phyloP scores from a whole-genome alignment of 495 filamentous ascomycete genomes.

The Hamigera avellanea region DNA sequence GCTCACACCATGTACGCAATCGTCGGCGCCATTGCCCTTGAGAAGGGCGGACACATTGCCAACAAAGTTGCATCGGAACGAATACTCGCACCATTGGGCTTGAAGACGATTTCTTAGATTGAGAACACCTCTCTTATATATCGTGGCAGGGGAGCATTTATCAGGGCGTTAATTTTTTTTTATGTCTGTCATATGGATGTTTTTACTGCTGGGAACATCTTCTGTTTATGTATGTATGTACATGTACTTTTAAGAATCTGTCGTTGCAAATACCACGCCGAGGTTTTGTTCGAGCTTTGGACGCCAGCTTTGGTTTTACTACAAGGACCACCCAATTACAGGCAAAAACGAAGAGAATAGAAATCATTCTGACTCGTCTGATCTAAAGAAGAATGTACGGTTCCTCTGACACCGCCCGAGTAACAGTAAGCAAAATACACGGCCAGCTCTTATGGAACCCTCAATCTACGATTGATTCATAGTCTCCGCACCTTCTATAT shows the following conservation, averaged over 20 bases:
- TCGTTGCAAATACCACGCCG: constrained; percentile 3
- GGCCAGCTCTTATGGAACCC: constrained; percentile 89
- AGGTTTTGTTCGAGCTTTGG: too few relatives aligned
- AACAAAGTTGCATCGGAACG: constrained; percentile 62
- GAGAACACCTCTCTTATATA: constrained; percentile 4
- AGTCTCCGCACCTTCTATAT: constrained; percentile 74
- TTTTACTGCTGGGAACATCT: not conserved
- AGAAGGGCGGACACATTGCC: constrained; percentile 72
- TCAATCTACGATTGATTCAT: constrained; percentile 37
- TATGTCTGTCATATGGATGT: constrained; percentile 10
- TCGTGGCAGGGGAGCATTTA: constrained; percentile 21
- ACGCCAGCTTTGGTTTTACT: too few relatives aligned
- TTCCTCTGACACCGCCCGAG: constrained; percentile 87
- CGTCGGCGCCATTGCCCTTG: constrained; percentile 74
- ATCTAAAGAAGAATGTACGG: constrained; percentile 43
- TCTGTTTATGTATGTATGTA: constrained; percentile 11
- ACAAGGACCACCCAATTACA: not conserved
- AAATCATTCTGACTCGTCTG: not conserved
- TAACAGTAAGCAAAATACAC: constrained; percentile 54
- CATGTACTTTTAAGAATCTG: constrained; percentile 15
- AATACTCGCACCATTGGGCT: constrained; percentile 49
- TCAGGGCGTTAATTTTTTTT: constrained; percentile 26
- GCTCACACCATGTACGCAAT: constrained; percentile 73
- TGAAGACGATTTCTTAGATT: constrained; percentile 21
- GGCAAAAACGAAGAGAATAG: not conserved